Evolutionary conservation across 139 green algal species (phyloP).

Genomic region (Raphidocelis subcapitata): DNA sequence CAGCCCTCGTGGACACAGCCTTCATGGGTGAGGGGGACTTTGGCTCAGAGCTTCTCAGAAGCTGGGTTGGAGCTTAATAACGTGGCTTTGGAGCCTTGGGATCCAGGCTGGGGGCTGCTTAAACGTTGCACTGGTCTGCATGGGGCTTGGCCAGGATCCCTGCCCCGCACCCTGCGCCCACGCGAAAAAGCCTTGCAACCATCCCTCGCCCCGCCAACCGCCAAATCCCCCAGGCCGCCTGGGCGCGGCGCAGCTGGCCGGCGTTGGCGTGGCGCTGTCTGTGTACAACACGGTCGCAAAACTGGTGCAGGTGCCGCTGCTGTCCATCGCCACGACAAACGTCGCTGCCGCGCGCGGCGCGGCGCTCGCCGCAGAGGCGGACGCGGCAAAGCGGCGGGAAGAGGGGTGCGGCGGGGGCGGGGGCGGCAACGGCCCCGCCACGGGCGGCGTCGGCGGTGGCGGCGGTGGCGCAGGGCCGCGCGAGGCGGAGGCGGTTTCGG

Average conservation of each 20-base stretch:
- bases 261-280: constrained; percentile 60
- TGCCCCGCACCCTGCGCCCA: not conserved
- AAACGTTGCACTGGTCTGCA: not conserved
- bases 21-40: constrained; percentile 63
- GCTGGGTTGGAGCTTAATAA: not conserved
- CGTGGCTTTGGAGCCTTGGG: not conserved
- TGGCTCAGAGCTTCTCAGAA: not conserved
- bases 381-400: not conserved
- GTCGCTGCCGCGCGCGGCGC: constrained; percentile 48
- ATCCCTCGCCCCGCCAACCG: too few relatives aligned
- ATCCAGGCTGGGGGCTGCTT: not conserved
- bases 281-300: constrained; percentile 76
- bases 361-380: not conserved
- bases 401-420: not conserved
- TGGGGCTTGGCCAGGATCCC: not conserved
- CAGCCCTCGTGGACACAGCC: constrained; percentile 66
- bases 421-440: not conserved
- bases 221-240: not conserved
- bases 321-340: constrained; percentile 67
- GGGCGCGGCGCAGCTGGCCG: constrained; percentile 57
- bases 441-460: not conserved
- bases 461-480: not conserved
- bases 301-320: constrained; percentile 75
- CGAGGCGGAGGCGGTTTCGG: not conserved
- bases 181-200: not conserved